A percentile compares a stretch with the other conserved stretches of the same genome.
phyloP scores from a whole-genome alignment of 2,329 filamentous ascomycete genomes.

The Ceratocystiopsis sp. region DNA sequence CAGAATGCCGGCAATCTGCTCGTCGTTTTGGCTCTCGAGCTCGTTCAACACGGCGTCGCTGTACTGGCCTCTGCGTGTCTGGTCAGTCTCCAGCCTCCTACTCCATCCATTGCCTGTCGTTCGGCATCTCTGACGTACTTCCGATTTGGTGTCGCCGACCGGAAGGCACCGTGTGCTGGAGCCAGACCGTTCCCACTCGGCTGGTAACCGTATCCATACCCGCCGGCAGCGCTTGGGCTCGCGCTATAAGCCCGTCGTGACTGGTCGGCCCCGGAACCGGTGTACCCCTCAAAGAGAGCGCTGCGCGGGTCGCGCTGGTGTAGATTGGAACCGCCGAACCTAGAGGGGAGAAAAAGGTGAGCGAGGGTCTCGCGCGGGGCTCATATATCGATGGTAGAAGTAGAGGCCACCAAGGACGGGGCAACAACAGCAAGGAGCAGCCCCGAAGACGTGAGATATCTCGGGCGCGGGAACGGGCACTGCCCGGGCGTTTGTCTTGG shows the following conservation, averaged over 20 bases:
- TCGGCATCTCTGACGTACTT: slow-evolving; percentile 26
- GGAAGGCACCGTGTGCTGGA: slow-evolving; percentile 27
- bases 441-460: no score
- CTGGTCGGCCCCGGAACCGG: slow-evolving; percentile 29
- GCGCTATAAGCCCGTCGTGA: slow-evolving; percentile 26
- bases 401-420: no score
- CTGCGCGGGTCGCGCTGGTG: slow-evolving; percentile 59
- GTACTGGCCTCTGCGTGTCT: slow-evolving; percentile 57
- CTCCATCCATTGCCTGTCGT: slow-evolving; percentile 4
- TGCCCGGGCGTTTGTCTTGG: no score
- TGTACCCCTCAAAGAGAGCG: slow-evolving; percentile 62
- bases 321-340: slow-evolving; percentile 50
- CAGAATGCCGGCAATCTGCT: slow-evolving; percentile 75
- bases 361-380: no score
- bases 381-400: no score
- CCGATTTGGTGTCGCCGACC: slow-evolving; percentile 54
- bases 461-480: no score
- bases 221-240: slow-evolving; percentile 30
- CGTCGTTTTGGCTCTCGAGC: slow-evolving; percentile 89
- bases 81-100: not conserved
- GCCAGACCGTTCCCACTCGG: slow-evolving; percentile 19
- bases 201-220: slow-evolving; percentile 29
- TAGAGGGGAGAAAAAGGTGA: slow-evolving; percentile 14
- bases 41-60: slow-evolving; percentile 82
- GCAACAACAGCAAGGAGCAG: no score